Conservation (phyloP, 2,329 filamentous ascomycete species). For the Colletotrichum sp. region DNA sequence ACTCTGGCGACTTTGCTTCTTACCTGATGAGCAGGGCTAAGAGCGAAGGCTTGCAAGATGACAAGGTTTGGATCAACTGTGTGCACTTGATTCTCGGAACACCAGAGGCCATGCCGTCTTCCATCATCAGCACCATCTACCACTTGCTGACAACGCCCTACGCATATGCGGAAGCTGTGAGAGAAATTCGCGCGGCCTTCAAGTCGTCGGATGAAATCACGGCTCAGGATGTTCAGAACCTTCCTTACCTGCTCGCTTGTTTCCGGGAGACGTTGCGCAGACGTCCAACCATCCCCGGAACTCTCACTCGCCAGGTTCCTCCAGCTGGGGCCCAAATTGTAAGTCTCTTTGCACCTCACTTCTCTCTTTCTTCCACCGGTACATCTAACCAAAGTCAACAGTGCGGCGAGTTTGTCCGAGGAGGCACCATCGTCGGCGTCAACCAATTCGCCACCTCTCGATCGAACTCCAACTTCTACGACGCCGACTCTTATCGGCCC, state of each 20-base stretch:
- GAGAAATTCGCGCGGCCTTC: slow-evolving; percentile 45
- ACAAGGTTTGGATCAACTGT: slow-evolving; percentile 14
- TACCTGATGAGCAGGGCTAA: not conserved
- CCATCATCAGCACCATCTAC: slow-evolving; percentile 43
- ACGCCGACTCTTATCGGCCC: not conserved
- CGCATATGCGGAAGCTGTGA: slow-evolving; percentile 30
- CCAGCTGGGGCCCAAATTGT: not conserved
- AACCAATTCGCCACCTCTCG: not conserved
- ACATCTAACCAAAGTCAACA: not conserved
- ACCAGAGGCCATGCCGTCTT: slow-evolving; percentile 49
- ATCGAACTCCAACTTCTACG: not conserved
- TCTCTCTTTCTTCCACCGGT: not conserved
- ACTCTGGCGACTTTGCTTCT: not conserved
- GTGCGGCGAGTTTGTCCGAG: not conserved
- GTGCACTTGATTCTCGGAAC: slow-evolving; percentile 36
- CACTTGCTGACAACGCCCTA: slow-evolving; percentile 37
- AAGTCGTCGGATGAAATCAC: slow-evolving; percentile 39
- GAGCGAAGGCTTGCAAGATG: not conserved
- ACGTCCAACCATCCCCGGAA: not conserved
- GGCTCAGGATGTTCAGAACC: slow-evolving; percentile 27
- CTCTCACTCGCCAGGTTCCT: not conserved
- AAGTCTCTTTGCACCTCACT: not conserved
- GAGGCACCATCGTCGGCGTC: not conserved
- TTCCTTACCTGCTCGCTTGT: slow-evolving; percentile 43
- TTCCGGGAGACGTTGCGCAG: slow-evolving; percentile 44